These are phyloP conservation scores for Phalaenopsis equestris DNA, from an alignment of 106 monocot genomes.

Conservation along the genomic window DNA sequence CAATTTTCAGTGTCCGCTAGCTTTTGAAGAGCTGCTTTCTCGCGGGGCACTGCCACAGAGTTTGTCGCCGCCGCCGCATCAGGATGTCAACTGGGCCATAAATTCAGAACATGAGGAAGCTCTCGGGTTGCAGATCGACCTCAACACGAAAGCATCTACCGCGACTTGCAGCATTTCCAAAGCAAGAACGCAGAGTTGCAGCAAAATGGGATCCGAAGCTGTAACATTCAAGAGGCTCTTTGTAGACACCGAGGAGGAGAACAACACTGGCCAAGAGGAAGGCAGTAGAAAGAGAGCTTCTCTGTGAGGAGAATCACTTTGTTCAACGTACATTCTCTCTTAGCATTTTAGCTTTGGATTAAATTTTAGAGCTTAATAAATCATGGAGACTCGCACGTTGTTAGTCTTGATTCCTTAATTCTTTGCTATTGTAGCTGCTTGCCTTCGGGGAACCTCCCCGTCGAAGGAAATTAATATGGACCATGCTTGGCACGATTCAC, in stretches of 20 bases:
- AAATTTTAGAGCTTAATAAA: neutral
- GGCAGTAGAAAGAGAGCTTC: conserved; percentile 4
- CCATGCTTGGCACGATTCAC: too few relatives aligned
- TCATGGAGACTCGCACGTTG: too few relatives aligned
- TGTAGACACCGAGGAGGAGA: neutral
- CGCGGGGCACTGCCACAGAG: conserved; percentile 30
- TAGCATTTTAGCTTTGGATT: neutral
- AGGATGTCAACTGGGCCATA: neutral
- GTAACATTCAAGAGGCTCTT: neutral
- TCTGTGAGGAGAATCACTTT: neutral
- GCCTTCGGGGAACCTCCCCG: too few relatives aligned
- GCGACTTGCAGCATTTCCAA: neutral
- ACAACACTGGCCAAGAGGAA: conserved; percentile 6
- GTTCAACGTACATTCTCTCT: neutral
- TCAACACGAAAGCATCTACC: conserved; percentile 1
- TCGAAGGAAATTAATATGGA: too few relatives aligned
- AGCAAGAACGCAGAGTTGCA: neutral
- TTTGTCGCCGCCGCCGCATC: conserved; percentile 59
- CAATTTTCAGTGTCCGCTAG: conserved; percentile 65
- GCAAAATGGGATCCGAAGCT: neutral
- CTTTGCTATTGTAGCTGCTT: too few relatives aligned
- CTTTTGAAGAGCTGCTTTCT: conserved; percentile 47
- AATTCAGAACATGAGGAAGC: conserved; percentile 3
- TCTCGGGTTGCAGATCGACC: neutral
- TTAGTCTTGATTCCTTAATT: too few relatives aligned